phyloP scores from a whole-genome alignment of 495 filamentous ascomycete genomes.

The Aspergillus ellipticus region DNA sequence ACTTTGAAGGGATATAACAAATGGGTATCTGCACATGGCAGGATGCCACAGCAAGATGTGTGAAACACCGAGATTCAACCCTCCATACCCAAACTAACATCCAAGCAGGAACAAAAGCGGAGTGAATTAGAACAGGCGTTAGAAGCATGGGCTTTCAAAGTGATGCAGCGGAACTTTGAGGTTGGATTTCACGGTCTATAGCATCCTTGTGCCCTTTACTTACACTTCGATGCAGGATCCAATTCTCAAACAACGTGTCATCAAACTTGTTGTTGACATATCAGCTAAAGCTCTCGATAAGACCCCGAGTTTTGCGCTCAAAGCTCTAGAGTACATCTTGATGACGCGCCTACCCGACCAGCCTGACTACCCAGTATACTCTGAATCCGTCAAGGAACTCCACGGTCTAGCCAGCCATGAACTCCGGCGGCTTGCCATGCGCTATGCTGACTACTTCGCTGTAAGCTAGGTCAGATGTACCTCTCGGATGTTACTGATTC shows the following conservation, averaged over 20 bases:
- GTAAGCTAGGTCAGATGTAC: conserved; percentile 34
- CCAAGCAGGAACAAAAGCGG: conserved; percentile 53
- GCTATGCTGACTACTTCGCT: conserved; percentile 84
- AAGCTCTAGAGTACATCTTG: conserved; percentile 84
- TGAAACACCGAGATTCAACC: conserved; percentile 5
- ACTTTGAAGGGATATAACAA: conserved; percentile 83
- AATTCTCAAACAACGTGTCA: conserved; percentile 73
- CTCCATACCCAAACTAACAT: conserved; percentile 12
- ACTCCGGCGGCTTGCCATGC: conserved; percentile 81
- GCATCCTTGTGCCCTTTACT: not conserved
- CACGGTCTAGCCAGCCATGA: conserved; percentile 79
- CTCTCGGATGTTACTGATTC: not conserved
- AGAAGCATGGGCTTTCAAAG: conserved; percentile 73
- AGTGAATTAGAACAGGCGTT: conserved; percentile 61
- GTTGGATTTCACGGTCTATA: conserved; percentile 27
- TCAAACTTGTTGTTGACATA: conserved; percentile 81
- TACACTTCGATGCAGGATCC: conserved; percentile 58
- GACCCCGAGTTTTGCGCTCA: conserved; percentile 74
- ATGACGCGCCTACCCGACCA: conserved; percentile 70
- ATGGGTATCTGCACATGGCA: conserved; percentile 60
- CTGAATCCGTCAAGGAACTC: conserved; percentile 87
- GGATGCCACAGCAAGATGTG: conserved; percentile 55
- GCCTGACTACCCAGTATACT: conserved; percentile 65
- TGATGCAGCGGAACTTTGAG: conserved; percentile 74
- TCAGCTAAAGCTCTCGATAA: conserved; percentile 77